A percentile compares a stretch with the other conserved stretches of the same genome.
These are phyloP conservation scores for Candida ulmi DNA, from an alignment of 805 yeast species.

Conservation along the genomic window DNA sequence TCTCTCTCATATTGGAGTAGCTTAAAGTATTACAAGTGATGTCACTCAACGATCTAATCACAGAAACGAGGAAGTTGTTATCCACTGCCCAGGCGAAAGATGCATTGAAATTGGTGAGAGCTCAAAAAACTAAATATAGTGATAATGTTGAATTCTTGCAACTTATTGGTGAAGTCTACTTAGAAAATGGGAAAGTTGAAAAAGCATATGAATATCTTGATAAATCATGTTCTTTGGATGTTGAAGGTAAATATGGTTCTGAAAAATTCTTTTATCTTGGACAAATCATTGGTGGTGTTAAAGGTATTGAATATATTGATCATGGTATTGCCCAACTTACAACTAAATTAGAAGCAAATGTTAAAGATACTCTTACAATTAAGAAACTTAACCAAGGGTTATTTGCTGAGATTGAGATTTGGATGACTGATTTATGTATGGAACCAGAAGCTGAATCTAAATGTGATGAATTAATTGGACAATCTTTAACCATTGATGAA, in stretches of 20 bases:
- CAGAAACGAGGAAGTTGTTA: slow-evolving; percentile 9
- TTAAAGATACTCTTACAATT: slow-evolving; percentile 30
- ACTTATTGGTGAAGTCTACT: slow-evolving; percentile 65
- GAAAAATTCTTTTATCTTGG: slow-evolving; percentile 89
- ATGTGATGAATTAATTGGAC: slow-evolving; percentile 68
- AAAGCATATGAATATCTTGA: slow-evolving; percentile 62
- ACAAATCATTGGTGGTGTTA: slow-evolving; percentile 79
- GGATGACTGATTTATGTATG: slow-evolving; percentile 98
- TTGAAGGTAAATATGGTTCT: slow-evolving; percentile 56
- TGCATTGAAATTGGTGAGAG: slow-evolving; percentile 30
- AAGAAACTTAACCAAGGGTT: slow-evolving; percentile 71
- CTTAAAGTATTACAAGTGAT: too few species aligned
- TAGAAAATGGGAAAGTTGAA: slow-evolving; percentile 78
- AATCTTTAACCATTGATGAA: slow-evolving; percentile 55
- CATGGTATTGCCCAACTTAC: slow-evolving; percentile 56
- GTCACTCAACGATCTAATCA: slow-evolving; percentile 5
- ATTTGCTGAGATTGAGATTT: slow-evolving; percentile 83
- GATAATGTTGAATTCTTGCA: slow-evolving; percentile 44
- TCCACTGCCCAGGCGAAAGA: slow-evolving; percentile 16
- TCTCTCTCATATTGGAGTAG: too few species aligned
- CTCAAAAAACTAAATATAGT: slow-evolving; percentile 26
- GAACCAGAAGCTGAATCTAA: slow-evolving; percentile 78
- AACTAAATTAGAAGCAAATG: slow-evolving; percentile 28
- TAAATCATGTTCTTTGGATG: slow-evolving; percentile 63
- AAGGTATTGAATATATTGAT: slow-evolving; percentile 59